Evolutionary conservation across 495 filamentous ascomycete genomes (phyloP).

Genomic region (Penicillium flavigenum): DNA sequence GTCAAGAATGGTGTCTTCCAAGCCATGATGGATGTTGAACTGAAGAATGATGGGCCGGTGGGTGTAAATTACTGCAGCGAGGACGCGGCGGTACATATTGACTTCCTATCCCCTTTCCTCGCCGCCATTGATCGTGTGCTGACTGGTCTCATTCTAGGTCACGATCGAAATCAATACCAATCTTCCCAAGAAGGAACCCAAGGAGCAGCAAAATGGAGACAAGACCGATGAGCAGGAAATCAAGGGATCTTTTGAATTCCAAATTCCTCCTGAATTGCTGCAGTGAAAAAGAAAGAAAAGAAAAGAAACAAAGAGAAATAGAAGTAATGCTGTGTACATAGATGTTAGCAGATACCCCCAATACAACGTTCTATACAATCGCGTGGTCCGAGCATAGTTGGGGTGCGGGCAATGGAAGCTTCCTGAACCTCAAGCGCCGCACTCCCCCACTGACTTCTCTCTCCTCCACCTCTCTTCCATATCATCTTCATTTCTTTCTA

Average conservation of each 20-base stretch:
- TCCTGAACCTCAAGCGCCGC: constrained; percentile 36
- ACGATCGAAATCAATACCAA: constrained; percentile 66
- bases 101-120: constrained; percentile 32
- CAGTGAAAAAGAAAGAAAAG: constrained; percentile 22
- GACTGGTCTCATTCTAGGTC: constrained; percentile 47
- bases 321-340: constrained; percentile 12
- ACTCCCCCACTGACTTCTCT: constrained; percentile 14
- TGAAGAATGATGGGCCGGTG: constrained; percentile 94
- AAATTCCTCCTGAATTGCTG: constrained; percentile 42
- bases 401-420: constrained; percentile 41
- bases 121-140: constrained; percentile 20
- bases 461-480: constrained; percentile 6
- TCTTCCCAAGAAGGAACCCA: constrained; percentile 54
- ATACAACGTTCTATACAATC: constrained; percentile 15
- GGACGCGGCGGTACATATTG: constrained; percentile 60
- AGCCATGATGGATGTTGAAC: constrained; percentile 96
- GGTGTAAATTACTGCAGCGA: constrained; percentile 66
- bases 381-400: not conserved
- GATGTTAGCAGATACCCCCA: constrained; percentile 15
- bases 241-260: constrained; percentile 36
- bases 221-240: constrained; percentile 22
- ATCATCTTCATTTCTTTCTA: constrained; percentile 13
- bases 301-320: not conserved
- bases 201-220: constrained; percentile 22
- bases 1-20: constrained; percentile 96